Evolutionary conservation across 2,329 filamentous ascomycete species (phyloP), one percentile per base, ranked within the genome.

Genomic region (Tolypocladium sp.): DNA sequence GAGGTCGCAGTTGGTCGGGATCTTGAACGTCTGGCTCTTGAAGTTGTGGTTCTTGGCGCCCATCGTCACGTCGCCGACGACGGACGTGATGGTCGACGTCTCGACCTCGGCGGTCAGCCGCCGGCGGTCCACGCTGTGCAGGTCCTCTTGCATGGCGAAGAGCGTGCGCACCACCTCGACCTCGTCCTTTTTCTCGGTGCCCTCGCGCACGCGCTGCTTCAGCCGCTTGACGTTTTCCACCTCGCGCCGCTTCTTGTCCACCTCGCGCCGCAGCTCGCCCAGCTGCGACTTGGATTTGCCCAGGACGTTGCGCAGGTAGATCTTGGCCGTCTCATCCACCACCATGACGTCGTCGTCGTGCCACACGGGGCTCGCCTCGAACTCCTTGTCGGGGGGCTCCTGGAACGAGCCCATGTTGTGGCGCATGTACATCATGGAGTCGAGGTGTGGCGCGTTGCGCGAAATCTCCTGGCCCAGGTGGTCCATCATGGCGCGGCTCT

Each of bases 11-110:
- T 97, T 97, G 5, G 94, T 99, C 0, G 95, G 95, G 61, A 99
- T 96, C 73, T 97, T 97, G 81, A 97, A 99, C 0, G 94, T 97
- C 70, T 97, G 92, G n/a, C 91, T 87, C 75, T 96, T 96, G 82
- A 99, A 99, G 69, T 96, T 94, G 78, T 99, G 94, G 69, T 92
- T 96, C 71, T 91, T 91, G 13, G 92, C 92, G 22, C 93, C 93
- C 25, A 96, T 79, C 2, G 92, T 96, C 58, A 99, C 83, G 70
- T 99, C 94, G 41, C 94, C 94, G 3, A 97, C 93, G 0, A 87
- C 90, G 12, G 87, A 80, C n/a, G 91, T 93, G 69, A 99, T 96
- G 2, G 92, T 96, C 1, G 89, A 88, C 10, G 92, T 92, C 74
- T 99, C 94, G 20, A 97, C 89, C 73, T 97, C 94, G 41, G 91